Evolutionary conservation across 495 filamentous ascomycete genomes (phyloP), one percentile per base, ranked within the genome.

Genomic region (Talaromyces trachyspermus): DNA sequence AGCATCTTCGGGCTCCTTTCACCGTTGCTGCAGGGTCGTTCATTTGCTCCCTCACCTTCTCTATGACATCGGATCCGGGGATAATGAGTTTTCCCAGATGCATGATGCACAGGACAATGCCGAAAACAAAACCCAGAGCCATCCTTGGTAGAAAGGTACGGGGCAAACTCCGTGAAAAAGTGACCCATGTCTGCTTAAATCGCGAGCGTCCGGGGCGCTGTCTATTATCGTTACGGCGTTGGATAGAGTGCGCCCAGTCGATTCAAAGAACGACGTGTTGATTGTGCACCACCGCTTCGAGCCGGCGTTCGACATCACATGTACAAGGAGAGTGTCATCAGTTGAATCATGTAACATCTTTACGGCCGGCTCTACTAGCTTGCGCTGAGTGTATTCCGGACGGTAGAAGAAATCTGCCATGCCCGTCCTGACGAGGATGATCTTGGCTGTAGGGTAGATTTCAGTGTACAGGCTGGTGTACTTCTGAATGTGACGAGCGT

Each of bases 1-100:
- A 64, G 14, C 38, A 41, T 12, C 38, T 25, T 23, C 38, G 18
- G n/a, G 8, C 14, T 10, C 38, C 38, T 22, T 41, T 41, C 5
- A n/a, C 4, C 12, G 22, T 2, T 12, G 17, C 23, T 2, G 18
- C 22, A 15, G 22, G 7, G 20, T 25, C 22, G 14, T 41, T 41
- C 38, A 41, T 41, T 12, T 41, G 38, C 38, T 41, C 19, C 14
- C 38, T 25, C 8, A 41, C 38, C 9, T 17, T 9, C 18, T 41
- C 38, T 22, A 41, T 22, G 14, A 41, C 22, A 41, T 41, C 38
- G 3, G 22, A 5, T 23, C 38, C 38, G n/a, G 38, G 38, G 9
- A 22, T 22, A 25, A 41, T 22, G 22, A 23, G 24, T 8, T 25
- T 20, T 12, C 22, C 22, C 7, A 41, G 20, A 5, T 41, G 38